Conservation (phyloP, 768 basidiomycete species). For the Dentipellis sp. region DNA sequence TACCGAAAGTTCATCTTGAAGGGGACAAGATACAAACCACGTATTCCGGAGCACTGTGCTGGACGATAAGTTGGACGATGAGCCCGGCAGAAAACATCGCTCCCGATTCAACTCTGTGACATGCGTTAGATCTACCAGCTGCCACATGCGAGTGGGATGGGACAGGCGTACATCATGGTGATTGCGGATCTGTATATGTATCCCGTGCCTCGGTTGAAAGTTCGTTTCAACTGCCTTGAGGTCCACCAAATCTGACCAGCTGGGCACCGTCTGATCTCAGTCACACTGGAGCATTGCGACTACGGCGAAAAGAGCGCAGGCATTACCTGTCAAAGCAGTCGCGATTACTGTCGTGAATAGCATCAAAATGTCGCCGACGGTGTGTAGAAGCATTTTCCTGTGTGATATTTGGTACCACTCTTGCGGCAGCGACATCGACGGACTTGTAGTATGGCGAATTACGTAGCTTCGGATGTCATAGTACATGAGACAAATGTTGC, state of each 20-base stretch:
- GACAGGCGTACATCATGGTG: background rate
- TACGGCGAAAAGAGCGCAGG: background rate
- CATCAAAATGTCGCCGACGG: background rate
- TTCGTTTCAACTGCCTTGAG: too few relatives aligned
- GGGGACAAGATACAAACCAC: background rate
- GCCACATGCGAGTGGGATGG: background rate
- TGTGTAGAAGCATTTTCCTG: background rate
- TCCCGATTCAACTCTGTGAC: background rate
- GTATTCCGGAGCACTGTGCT: background rate
- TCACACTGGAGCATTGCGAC: background rate
- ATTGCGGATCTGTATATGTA: background rate
- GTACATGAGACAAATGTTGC: background rate
- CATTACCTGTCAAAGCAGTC: background rate
- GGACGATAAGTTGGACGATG: background rate
- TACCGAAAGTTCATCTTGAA: background rate
- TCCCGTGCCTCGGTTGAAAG: background rate
- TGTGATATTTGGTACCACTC: background rate
- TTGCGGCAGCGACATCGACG: background rate
- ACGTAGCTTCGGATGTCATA: background rate
- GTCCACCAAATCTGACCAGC: too few relatives aligned
- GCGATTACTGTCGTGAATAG: background rate
- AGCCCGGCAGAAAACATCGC: background rate
- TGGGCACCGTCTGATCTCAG: background rate
- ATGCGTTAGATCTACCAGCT: background rate
- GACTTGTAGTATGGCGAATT: background rate